A percentile compares a stretch with the other conserved stretches of the same genome.
phyloP scores from a whole-genome alignment of 345 rosid species.

The Viola odorata region DNA sequence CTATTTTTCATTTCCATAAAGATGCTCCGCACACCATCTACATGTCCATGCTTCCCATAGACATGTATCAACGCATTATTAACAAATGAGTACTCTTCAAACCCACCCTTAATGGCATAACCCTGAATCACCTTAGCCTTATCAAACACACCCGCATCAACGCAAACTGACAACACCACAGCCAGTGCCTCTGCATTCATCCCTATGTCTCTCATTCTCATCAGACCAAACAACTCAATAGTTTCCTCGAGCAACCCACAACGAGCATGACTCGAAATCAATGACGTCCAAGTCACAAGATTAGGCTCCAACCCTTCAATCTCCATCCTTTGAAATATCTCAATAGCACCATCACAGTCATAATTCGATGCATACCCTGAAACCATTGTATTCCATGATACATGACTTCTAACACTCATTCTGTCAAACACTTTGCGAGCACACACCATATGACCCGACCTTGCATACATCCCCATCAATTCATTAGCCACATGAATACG shows the following conservation, averaged over 20 bases:
- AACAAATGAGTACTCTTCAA: constrained; percentile 45
- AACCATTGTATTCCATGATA: constrained; percentile 71
- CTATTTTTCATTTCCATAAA: constrained; percentile 38
- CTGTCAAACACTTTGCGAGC: constrained; percentile 51
- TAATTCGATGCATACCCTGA: constrained; percentile 43
- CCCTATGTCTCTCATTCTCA: constrained; percentile 39
- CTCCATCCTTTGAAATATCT: constrained; percentile 49
- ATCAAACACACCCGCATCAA: constrained; percentile 25
- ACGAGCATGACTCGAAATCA: constrained; percentile 59
- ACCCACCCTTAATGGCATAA: constrained; percentile 51
- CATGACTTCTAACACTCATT: constrained; percentile 40
- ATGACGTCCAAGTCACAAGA: constrained; percentile 61
- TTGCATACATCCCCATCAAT: constrained; percentile 51
- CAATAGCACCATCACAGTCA: constrained; percentile 46
- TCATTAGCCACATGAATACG: constrained; percentile 55
- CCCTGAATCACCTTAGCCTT: constrained; percentile 48
- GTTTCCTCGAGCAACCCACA: constrained; percentile 39
- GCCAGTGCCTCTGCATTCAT: constrained; percentile 47
- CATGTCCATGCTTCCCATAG: constrained; percentile 52
- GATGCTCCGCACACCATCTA: constrained; percentile 36
- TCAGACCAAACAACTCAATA: constrained; percentile 36
- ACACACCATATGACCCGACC: constrained; percentile 33
- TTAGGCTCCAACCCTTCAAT: constrained; percentile 54
- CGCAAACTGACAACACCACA: constrained; percentile 55
- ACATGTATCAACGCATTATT: constrained; percentile 45